Evolutionary conservation across 176 grass and related monocot species (phyloP).

Genomic region (Carex parvula): DNA sequence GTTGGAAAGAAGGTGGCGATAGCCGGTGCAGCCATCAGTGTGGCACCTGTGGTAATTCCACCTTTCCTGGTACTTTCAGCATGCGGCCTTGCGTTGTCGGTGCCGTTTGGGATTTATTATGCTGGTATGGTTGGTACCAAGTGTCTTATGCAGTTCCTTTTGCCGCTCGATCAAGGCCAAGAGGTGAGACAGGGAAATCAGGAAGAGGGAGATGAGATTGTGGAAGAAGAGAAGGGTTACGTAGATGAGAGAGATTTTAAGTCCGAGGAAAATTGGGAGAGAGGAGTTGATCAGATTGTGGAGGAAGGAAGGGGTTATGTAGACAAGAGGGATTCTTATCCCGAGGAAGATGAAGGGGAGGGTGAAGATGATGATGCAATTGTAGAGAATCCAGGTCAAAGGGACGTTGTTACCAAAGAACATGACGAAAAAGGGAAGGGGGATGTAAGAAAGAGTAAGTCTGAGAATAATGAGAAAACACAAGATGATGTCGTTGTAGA

Average conservation of each 20-base stretch:
- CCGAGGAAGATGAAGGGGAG: background rate
- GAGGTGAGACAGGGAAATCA: background rate
- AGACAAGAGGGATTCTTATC: background rate
- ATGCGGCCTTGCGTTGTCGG: constrained; percentile 17
- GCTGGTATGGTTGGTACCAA: background rate
- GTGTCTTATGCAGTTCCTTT: constrained; percentile 17
- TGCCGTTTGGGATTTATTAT: constrained; percentile 22
- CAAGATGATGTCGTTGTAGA: background rate
- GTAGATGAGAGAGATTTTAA: background rate
- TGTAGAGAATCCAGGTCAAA: background rate
- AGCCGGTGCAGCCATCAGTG: constrained; percentile 8
- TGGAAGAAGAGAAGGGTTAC: constrained; percentile 9
- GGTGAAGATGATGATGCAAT: background rate
- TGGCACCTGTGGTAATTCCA: constrained; percentile 23
- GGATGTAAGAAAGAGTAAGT: background rate
- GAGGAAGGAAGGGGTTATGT: background rate
- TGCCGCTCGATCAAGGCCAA: constrained; percentile 1
- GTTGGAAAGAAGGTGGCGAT: constrained; percentile 27
- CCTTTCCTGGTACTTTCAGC: constrained; percentile 20
- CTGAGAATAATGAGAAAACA: background rate
- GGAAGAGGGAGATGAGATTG: background rate
- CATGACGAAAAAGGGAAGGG: background rate
- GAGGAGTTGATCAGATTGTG: background rate
- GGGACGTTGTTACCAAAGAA: background rate
- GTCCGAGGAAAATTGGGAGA: background rate